Base-by-base conservation (phyloP, 495 filamentous ascomycete genomes). In the Usnea hakonensis region DNA sequence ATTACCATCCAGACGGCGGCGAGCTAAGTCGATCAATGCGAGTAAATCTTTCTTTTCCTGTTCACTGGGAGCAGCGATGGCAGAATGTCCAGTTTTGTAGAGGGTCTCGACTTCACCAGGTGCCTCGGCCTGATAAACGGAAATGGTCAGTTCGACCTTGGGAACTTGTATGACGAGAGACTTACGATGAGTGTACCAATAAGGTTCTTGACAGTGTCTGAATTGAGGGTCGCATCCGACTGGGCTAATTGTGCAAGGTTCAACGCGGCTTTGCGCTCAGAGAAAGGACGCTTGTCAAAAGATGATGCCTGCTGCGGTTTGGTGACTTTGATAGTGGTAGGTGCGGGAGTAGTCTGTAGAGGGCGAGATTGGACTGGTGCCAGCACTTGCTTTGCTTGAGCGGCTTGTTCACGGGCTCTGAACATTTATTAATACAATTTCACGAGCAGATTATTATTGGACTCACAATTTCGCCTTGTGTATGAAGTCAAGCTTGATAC, bases 401-500 rank as follows among this genome's bases (percentile, higher is more conserved):
- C 60, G 11, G 38, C 60, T 33, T 62, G 50, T 55, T 62, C 60
- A 3, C 52, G 37, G 23, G 8, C 32, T 40, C 60, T 62, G 30
- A 35, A 35, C 3, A 4, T 19, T 17, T 40, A 33, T 62, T 48
- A 62, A 30, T 11, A 33, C 14, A 28, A 21, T 19, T 33, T 5
- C n/a, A 7, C 26, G 55, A 30, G 14, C 41, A 16, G 36, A 30
- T 33, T n/a, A n/a, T 36, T n/a, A 56, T 23, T 36, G 30, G 36
- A 69, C 75, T 65, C 64, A 76, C 72, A 64, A 64, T 62, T 74
- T 77, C 41, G 77, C 70, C 33, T 71, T 68, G 54, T 73, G 63
- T 52, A 78, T 72, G 66, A 96, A 96, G 69, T 95, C 88, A 17
- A 87, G 75, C 72, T 89, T 87, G 73, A 96, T 82, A 40, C 90